Conservation (phyloP, 495 filamentous ascomycete genomes). For the Neurospora sp. region DNA sequence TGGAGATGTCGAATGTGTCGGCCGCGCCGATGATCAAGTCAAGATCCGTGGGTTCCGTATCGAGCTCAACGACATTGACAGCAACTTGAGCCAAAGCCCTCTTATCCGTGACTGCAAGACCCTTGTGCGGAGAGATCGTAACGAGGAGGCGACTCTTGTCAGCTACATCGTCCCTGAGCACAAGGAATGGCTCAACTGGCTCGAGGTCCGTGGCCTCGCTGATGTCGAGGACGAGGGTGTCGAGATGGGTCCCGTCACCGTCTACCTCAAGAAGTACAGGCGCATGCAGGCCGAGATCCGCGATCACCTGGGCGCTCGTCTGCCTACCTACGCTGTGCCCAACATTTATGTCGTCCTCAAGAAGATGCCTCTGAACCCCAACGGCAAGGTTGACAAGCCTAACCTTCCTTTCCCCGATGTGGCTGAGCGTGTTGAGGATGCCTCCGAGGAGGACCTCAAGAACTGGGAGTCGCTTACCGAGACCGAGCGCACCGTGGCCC, state of each 20-base stretch:
- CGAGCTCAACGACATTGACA: slow-evolving; percentile 91
- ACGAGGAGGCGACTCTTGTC: slow-evolving; percentile 83
- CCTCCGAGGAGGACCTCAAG: slow-evolving; percentile 59
- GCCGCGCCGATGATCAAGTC: slow-evolving; percentile 81
- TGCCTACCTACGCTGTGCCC: slow-evolving; percentile 77
- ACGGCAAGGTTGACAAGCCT: slow-evolving; percentile 89
- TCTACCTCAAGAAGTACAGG: slow-evolving; percentile 51
- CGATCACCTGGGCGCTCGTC: slow-evolving; percentile 60
- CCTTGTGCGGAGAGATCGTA: slow-evolving; percentile 72
- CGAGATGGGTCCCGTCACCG: slow-evolving; percentile 32
- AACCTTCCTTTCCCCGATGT: slow-evolving; percentile 85
- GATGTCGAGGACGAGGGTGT: slow-evolving; percentile 39
- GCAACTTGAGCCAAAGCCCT: slow-evolving; percentile 64
- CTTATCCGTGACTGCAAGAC: slow-evolving; percentile 83
- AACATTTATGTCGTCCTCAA: slow-evolving; percentile 66
- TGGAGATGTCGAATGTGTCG: slow-evolving; percentile 66
- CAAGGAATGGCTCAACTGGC: slow-evolving; percentile 59
- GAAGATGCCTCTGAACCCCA: slow-evolving; percentile 82
- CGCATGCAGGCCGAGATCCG: slow-evolving; percentile 64
- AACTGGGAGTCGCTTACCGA: slow-evolving; percentile 51
- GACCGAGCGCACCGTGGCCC: slow-evolving; percentile 28
- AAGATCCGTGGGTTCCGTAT: slow-evolving; percentile 96
- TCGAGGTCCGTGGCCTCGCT: slow-evolving; percentile 43
- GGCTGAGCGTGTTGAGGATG: slow-evolving; percentile 34
- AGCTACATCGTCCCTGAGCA: slow-evolving; percentile 85